Evolutionary conservation across 306 rosid genomes (phyloP), one percentile per base, ranked within the genome.

Genomic region (Corylus americana): DNA sequence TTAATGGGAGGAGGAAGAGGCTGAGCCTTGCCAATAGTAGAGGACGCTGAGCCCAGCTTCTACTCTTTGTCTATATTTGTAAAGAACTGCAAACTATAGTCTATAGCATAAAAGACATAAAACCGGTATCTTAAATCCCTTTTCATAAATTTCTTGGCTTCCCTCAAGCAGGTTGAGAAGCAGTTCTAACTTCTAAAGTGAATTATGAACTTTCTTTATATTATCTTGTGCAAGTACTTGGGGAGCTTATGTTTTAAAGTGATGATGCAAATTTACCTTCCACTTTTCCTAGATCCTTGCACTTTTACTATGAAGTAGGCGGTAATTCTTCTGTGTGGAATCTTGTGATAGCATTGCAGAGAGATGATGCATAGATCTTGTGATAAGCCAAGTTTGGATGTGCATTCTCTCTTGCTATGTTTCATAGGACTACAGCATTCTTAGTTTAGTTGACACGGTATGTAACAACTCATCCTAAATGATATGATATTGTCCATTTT

Each of bases 1-100:
- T 67, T 18, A 67, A 68, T 49, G 77, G 71, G 63, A 80, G 74
- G 80, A 85, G 83, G 82, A 85, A 79, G 75, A 53, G 66, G 83
- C 4, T 77, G 44, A 77, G 62, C 75, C 68, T 80, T 49, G 58
- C 75, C 20, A 61, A 37, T 39, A 64, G 31, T 49, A 62, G 75
- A 22, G 79, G 69, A 49, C 44, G 18, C 31, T 55, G 37, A 25
- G 11, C 13, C 22, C 25, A 5, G 75, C 75, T 49, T 71, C 27
- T 71, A 29, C 47, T 10, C 11, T 17, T 2, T 45, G 7, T 42
- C 11, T 69, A 20, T 45, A 18, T 69, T 11, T 42, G 16, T 17
- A 47, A 25, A 64, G 72, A 39, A 42, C 25, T 39, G 27, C 50
- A 42, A 42, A 5, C 45, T 42, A 42, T 39, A 39, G 25, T 67